Base-by-base conservation (phyloP, 139 green algal genomes). In the Pseudopediastrum boryanum region DNA sequence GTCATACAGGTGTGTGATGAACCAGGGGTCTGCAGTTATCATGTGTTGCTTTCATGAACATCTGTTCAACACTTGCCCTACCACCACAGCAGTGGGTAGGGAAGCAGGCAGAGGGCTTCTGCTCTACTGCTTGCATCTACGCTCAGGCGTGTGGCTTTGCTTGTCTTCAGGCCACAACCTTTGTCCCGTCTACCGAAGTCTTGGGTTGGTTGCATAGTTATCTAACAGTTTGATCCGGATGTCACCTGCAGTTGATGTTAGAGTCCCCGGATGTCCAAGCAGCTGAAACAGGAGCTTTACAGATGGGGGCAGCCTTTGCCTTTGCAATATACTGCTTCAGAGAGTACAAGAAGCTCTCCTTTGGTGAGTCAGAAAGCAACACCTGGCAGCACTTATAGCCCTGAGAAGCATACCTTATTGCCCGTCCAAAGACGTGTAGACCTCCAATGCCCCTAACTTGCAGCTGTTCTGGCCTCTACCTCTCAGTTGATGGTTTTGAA, bases 321-420 rank as follows among this genome's bases (percentile, higher is more conserved):
- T 90, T 90, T 16, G 66, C 79, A 33, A 75, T 98, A 16, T 98
- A 98, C 80, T 85, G 89, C 27, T 83, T 97, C 51, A 86, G 87
- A 27, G 87, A 95, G 50, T 87, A 91, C 65, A 96, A 97, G 80
- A 56, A 80, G 2, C 79, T 94, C 62, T 59, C 44, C 3, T 66
- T 96, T 1, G 86, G 88, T 88, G 70, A 52, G 80, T 31, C 4
- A 54, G 65, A 70, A 16, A 27, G 66, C 66, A 56, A 16, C 46
- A 56, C 46, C 13, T 16, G 16, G 13, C 13, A 12, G 46, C 46
- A 16, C 46, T 12, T 16, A 56, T 56, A 16, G 13, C 13, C 46
- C 46, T 56, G 46, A 56, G 46, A 56, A 12, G n/a, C 16, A 16
- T 8, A 23, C 54, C 13, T 23, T n/a, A 29, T 29, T 23, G 54